Evolutionary conservation across 179 eudicot genomes (phyloP), one percentile per base, ranked within the genome.

Genomic region (Patellifolia procumbens): DNA sequence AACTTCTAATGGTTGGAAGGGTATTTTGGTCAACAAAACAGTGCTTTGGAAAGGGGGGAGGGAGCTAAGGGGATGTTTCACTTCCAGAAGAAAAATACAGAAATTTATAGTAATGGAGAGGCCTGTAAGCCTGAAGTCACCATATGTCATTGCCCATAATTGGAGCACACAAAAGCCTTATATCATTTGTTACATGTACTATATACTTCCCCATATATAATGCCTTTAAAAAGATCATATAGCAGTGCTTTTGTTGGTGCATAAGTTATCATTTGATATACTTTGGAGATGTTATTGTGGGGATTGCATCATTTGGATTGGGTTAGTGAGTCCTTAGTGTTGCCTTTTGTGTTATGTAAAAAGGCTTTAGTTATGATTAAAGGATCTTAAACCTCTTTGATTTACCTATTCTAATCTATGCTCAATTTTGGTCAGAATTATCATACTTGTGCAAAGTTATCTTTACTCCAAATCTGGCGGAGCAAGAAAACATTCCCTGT

Each of bases 71-170:
- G 45, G 48, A 39, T 65, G 53, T 53, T 67, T 26, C 22, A 32
- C 31, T 42, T 51, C 43, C 26, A 39, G 51, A 43, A 64, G 77
- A 28, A 71, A 42, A 55, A 28, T 39, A 62, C 76, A 62, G 28
- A n/a, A 52, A 26, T 34, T 61, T 43, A 3, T 62, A n/a, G 55
- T 35, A 51, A 67, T 66, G 65, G 65, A 0, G 63, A 35, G 52
- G 19, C 29, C 24, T 79, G 81, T 67, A 67, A 68, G 79, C 32
- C 46, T 79, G 78, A 68, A 74, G 79, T 79, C 82, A 74, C 26
- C 82, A n/a, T 74, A 69, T 79, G 82, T 74, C 82, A 80, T 69
- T 60, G 1, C 51, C 82, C 82, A 79, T 74, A 74, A 58, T 58
- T 74, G 71, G 74, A 58, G 70, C 78, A 35, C 56, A 59, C 78